Evolutionary conservation across 257 asterid species (phyloP), one percentile per base, ranked within the genome.

Genomic region (Lycium barbarum): DNA sequence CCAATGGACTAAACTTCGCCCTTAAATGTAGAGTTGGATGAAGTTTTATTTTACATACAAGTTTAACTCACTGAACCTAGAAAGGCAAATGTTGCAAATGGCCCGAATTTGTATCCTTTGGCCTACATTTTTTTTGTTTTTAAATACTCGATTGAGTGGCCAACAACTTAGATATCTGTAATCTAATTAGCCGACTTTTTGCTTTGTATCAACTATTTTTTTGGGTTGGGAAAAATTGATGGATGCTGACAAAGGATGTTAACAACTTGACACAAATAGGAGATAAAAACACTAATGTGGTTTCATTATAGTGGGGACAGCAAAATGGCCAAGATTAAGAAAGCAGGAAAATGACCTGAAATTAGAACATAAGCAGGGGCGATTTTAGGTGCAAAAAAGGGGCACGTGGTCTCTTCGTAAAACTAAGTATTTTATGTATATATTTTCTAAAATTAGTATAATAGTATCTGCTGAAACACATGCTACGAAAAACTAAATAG

Each of bases 241-340:
- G 84, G 84, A 82, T 82, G 43, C 47, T 61, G 73, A 82, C 51
- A 20, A 76, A 71, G 22, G 81, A 22, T 76, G 62, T 22, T 54
- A 13, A 13, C 33, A 49, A 82, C 62, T 59, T 20, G 63, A 82
- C 73, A 65, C 40, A 55, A 26, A 6, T 12, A 63, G 79, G 43
- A 82, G 14, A 26, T 55, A 26, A 7, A 15, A 66, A 33, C 9
- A 66, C 2, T 2, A 66, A 6, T 2, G 20, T 18, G n/a, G 2
- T 45, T 47, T 45, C 17, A 43, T 45, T 45, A 43, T 72, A 72
- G 58, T 11, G 38, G 58, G 80, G 80, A 45, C 36, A 1, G 7
- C 0, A 47, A 20, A 73, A 59, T 20, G 33, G 58, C 15, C 22
- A 17, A n/a, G 33, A 43, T 0, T 26, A 26, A 26, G 18, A 73